Evolutionary conservation across 176 grass and related monocot genomes (phyloP).

Genomic region (Areca catechu): DNA sequence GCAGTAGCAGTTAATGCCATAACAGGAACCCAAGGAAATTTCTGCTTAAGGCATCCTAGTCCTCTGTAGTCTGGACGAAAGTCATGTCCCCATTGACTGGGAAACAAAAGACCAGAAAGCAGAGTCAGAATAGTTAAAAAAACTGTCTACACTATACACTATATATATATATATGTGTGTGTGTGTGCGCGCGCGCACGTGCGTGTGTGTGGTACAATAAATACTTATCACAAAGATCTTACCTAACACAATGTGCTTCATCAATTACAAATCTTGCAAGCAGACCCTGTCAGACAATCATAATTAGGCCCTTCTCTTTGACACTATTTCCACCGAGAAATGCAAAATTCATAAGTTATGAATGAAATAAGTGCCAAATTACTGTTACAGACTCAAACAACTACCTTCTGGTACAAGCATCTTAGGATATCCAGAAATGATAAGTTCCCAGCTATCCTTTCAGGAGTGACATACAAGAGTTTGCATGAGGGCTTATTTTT

Average conservation of each 20-base stretch:
- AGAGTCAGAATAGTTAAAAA: not conserved
- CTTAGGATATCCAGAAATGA: conserved; percentile 60
- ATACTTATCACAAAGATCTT: conserved; percentile 1
- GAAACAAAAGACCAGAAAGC: conserved; percentile 14
- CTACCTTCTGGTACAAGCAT: conserved; percentile 73
- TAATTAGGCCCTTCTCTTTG: not conserved
- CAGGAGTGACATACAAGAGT: conserved; percentile 87
- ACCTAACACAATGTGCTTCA: conserved; percentile 96
- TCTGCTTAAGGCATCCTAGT: conserved; percentile 79
- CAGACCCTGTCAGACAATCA: conserved; percentile 43
- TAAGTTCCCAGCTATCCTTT: conserved; percentile 50
- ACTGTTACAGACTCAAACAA: conserved; percentile 4
- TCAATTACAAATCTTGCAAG: conserved; percentile 89
- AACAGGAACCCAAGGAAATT: conserved; percentile 65
- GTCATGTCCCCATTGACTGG: conserved; percentile 92
- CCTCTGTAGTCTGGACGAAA: conserved; percentile 83
- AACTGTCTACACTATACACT: too few species aligned
- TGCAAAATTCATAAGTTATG: too few species aligned
- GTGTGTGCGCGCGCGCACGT: too few species aligned
- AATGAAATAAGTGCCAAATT: not conserved
- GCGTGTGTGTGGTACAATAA: too few species aligned
- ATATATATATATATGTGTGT: too few species aligned
- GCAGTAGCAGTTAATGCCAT: conserved; percentile 96
- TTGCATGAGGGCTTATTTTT: conserved; percentile 53
- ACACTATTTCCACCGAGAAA: not conserved